phyloP scores from a whole-genome alignment of 495 filamentous ascomycete species.

The Penicillium chermesinum region DNA sequence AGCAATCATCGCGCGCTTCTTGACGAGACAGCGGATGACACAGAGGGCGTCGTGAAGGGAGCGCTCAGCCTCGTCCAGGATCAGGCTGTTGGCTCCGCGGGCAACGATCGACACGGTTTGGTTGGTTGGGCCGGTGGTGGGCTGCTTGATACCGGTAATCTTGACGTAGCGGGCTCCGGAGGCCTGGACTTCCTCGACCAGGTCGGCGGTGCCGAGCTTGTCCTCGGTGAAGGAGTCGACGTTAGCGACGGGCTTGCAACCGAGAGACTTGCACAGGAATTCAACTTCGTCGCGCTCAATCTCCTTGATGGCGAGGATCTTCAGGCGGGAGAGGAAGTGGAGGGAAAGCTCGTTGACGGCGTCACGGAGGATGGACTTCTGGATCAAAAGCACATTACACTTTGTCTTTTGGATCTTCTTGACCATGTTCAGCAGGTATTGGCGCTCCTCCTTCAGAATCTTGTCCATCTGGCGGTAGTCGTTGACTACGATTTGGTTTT shows the following conservation, averaged over 20 bases:
- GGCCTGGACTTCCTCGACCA: slow-evolving; percentile 86
- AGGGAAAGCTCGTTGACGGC: slow-evolving; percentile 95
- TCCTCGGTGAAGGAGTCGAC: slow-evolving; percentile 98
- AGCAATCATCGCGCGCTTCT: slow-evolving; percentile 96
- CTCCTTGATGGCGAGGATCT: slow-evolving; percentile 93
- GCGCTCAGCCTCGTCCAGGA: slow-evolving; percentile 94
- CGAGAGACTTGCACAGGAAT: slow-evolving; percentile 96
- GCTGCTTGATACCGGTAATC: slow-evolving; percentile 78
- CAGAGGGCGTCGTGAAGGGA: slow-evolving; percentile 95
- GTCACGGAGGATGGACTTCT: slow-evolving; percentile 96
- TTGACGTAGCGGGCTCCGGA: slow-evolving; percentile 89
- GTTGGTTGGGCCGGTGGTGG: slow-evolving; percentile 48
- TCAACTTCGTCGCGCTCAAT: slow-evolving; percentile 98
- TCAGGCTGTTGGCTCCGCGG: slow-evolving; percentile 88
- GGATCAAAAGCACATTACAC: slow-evolving; percentile 97
- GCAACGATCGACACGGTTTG: slow-evolving; percentile 92
- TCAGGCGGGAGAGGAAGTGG: slow-evolving; percentile 95
- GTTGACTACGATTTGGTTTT: slow-evolving; percentile 97
- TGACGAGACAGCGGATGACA: slow-evolving; percentile 94
- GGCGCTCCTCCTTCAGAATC: slow-evolving; percentile 97
- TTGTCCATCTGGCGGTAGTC: slow-evolving; percentile 99
- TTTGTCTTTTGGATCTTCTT: slow-evolving; percentile 99
- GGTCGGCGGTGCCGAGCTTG: slow-evolving; percentile 93
- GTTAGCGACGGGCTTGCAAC: slow-evolving; percentile 98
- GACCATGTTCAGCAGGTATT: slow-evolving; percentile 95